These are phyloP conservation scores for Elaphomyces granulatus DNA, from an alignment of 495 filamentous ascomycete genomes.

Conservation along the genomic window DNA sequence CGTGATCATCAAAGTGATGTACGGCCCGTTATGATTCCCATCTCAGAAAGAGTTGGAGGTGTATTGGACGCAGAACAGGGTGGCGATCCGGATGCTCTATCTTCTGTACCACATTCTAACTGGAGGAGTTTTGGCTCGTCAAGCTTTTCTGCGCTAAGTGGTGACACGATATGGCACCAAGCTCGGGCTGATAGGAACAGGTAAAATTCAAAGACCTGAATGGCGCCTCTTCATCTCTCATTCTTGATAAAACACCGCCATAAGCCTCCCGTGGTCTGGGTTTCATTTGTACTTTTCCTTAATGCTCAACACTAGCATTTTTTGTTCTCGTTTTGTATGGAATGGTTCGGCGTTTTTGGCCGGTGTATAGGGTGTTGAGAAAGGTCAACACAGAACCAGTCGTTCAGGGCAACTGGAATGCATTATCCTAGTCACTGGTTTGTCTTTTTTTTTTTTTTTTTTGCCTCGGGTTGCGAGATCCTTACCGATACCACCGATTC, in stretches of 20 bases:
- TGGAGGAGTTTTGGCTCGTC: slow-evolving; percentile 31
- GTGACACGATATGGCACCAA: slow-evolving; percentile 38
- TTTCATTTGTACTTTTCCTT: no score
- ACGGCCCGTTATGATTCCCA: slow-evolving; percentile 35
- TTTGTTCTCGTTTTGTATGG: background rate
- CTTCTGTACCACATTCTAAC: slow-evolving; percentile 24
- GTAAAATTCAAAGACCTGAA: no score
- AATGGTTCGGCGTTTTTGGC: background rate
- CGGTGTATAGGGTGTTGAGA: no score
- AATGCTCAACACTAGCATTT: no score
- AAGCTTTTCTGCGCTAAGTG: slow-evolving; percentile 36
- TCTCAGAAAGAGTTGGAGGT: slow-evolving; percentile 21
- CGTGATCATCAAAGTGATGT: slow-evolving; percentile 17
- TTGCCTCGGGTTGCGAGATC: background rate
- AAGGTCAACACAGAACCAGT: no score
- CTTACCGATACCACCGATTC: background rate
- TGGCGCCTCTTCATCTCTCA: no score
- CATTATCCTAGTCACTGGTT: no score
- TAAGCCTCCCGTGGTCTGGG: no score
- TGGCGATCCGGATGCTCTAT: slow-evolving; percentile 19
- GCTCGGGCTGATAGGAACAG: slow-evolving; percentile 29
- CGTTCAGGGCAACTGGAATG: no score
- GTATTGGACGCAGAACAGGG: slow-evolving; percentile 28
- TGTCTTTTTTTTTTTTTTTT: slow-evolving; percentile 7
- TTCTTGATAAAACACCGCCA: no score